Percentiles rank a stretch among this genome's conserved stretches.
These are phyloP conservation scores for Ilyonectria robusta DNA, from an alignment of 2,329 filamentous ascomycete genomes.

Conservation along the genomic window DNA sequence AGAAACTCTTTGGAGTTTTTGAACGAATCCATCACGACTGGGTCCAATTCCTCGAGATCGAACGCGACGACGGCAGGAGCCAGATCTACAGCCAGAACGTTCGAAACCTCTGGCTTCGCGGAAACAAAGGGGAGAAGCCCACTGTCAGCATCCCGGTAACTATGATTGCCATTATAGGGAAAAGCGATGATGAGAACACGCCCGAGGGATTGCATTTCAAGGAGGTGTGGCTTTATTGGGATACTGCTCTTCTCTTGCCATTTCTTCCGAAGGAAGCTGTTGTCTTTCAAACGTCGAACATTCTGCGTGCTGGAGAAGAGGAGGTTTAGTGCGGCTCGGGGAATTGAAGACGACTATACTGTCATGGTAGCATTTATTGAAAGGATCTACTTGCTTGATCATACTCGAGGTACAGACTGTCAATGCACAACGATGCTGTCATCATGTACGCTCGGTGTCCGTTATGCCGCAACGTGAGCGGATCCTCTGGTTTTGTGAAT, in stretches of 20 bases:
- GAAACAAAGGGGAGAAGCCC: not conserved
- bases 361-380: too few relatives aligned
- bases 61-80: not conserved
- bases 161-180: not conserved
- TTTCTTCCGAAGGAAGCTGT: not conserved
- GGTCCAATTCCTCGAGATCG: not conserved
- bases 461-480: too few relatives aligned
- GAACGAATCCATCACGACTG: not conserved
- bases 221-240: not conserved
- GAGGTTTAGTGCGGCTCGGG: not conserved
- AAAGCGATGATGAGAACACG: not conserved
- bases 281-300: not conserved
- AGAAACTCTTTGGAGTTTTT: not conserved
- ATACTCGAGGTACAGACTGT: too few relatives aligned
- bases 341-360: too few relatives aligned
- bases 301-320: not conserved
- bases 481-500: too few relatives aligned
- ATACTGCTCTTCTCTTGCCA: not conserved
- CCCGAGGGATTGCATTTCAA: not conserved
- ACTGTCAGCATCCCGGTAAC: not conserved
- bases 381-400: too few relatives aligned
- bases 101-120: not conserved
- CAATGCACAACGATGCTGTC: too few relatives aligned
- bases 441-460: too few relatives aligned
- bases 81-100: constrained; percentile 1